phyloP scores from a whole-genome alignment of 2,329 filamentous ascomycete genomes.

The Thielaviopsis punctulata region DNA sequence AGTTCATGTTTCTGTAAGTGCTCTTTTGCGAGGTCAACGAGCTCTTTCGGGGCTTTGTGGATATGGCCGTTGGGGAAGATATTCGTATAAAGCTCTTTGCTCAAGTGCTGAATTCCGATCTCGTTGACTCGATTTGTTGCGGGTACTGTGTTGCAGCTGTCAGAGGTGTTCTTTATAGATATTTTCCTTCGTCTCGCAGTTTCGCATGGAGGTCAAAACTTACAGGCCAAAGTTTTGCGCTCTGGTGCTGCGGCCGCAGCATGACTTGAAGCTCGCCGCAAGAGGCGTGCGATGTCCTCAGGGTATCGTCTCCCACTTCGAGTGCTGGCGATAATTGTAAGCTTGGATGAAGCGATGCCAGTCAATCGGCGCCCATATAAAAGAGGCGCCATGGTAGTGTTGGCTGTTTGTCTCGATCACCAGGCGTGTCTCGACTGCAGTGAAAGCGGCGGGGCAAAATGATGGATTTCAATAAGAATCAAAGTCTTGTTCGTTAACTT shows the following conservation, averaged over 20 bases:
- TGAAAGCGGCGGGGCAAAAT: neutral
- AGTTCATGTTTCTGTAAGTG: constrained; percentile 77
- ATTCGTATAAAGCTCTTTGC: constrained; percentile 64
- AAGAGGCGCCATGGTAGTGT: neutral
- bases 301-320: neutral
- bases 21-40: constrained; percentile 64
- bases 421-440: neutral
- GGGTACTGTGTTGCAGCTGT: constrained; percentile 20
- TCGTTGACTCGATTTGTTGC: constrained; percentile 65
- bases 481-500: neutral
- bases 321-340: neutral
- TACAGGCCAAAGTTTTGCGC: constrained; percentile 24
- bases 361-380: neutral
- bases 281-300: neutral
- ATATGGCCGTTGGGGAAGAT: constrained; percentile 48
- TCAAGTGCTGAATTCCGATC: constrained; percentile 88
- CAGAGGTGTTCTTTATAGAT: neutral
- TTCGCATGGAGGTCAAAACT: constrained; percentile 14
- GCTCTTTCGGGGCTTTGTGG: constrained; percentile 39
- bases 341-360: neutral
- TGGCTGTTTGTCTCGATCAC: neutral
- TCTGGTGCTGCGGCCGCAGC: constrained; percentile 3
- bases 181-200: neutral
- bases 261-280: constrained; percentile 6
- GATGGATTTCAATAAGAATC: neutral